Base-by-base conservation (phyloP, 306 rosid genomes). In the Potentilla sterilis region DNA sequence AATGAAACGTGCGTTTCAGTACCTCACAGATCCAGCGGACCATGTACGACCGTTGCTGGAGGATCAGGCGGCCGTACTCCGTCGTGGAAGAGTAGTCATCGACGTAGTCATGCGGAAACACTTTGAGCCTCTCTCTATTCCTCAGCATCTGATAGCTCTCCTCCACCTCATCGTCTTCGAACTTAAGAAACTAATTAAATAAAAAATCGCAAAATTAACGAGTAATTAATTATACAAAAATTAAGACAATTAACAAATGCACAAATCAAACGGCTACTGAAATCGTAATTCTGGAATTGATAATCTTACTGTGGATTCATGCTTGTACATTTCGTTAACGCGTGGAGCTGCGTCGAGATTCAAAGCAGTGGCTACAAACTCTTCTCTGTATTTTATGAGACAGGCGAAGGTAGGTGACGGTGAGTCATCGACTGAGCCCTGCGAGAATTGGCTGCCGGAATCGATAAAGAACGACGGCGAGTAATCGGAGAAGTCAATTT, bases 371-470 rank as follows among this genome's bases (percentile, higher is more conserved):
- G 41, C 71, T 65, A 58, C 41, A 82, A 89, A 89, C 9, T 84
- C 91, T 9, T 86, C 48, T 69, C 86, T 89, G 87, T 80, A 95
- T 70, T 85, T 90, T 67, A 84, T 41, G 68, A 92, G 86, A 77
- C 86, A 41, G 14, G 84, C 59, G 71, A 81, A 87, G 62, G 90
- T 89, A n/a, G 77, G 93, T 5, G 99, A 92, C 74, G 86, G 84
- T 85, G 84, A 83, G 43, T 77, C 96, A n/a, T 78, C 88, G 47
- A 62, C 85, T 24, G 97, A 87, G 43, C 86, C 84, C 68, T 89
- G 85, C 2, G 97, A 90, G 86, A 95, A 95, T 49, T 95, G 91
- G 74, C 97, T 92, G 74, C 96, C 93, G 13, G 99, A 89, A 81
- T 95, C 96, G 15, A 74, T 19, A 76, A 84, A 89, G 49, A 81